Conservation (phyloP, 2,329 filamentous ascomycete genomes). For the Polychaeton citri region DNA sequence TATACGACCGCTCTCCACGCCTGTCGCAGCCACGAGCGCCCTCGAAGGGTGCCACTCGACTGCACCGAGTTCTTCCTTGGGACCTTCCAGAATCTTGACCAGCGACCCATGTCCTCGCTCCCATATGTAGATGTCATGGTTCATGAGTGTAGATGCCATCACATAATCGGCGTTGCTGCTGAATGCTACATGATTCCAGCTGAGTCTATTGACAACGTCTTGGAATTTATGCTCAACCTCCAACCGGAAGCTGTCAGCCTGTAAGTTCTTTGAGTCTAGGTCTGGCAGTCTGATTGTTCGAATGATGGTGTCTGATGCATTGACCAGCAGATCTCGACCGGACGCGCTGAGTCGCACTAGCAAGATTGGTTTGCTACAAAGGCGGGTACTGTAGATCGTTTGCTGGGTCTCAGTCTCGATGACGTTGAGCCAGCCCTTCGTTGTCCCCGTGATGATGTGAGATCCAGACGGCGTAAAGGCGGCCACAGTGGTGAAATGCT, state of each 20-base stretch:
- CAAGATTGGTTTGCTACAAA: constrained; percentile 78
- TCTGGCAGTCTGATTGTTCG: constrained; percentile 84
- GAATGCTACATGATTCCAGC: constrained; percentile 96
- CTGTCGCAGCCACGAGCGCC: constrained; percentile 78
- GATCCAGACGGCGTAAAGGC: constrained; percentile 77
- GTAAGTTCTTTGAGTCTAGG: constrained; percentile 47
- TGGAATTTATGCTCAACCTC: constrained; percentile 97
- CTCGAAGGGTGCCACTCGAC: constrained; percentile 93
- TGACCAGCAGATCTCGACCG: constrained; percentile 77
- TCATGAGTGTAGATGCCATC: constrained; percentile 92
- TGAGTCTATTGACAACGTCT: constrained; percentile 86
- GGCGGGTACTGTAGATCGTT: constrained; percentile 78
- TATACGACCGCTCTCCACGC: constrained; percentile 81
- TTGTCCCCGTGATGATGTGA: constrained; percentile 85
- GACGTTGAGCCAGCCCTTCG: constrained; percentile 91
- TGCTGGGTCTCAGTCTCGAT: constrained; percentile 70
- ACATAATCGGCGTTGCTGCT: constrained; percentile 92
- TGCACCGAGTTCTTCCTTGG: constrained; percentile 88
- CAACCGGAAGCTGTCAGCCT: constrained; percentile 74
- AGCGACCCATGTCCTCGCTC: constrained; percentile 85
- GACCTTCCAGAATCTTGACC: constrained; percentile 92
- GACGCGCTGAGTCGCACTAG: constrained; percentile 73
- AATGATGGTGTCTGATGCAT: constrained; percentile 89
- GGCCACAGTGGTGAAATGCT: constrained; percentile 85
- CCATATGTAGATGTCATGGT: constrained; percentile 98